Evolutionary conservation across 2,329 filamentous ascomycete species (phyloP).

Genomic region (Sclerotinia spermophila): DNA sequence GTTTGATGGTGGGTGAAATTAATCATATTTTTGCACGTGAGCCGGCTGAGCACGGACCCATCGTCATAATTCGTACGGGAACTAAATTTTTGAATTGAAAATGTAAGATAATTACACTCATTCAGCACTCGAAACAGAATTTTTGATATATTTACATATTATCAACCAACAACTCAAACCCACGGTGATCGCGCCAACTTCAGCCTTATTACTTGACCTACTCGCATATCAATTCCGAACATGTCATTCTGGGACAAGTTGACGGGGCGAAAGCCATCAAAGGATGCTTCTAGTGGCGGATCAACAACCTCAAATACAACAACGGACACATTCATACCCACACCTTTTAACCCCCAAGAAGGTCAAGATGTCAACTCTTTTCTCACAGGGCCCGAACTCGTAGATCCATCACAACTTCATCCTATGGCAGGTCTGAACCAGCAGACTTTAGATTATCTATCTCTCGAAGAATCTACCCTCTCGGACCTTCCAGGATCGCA

Average conservation of each 20-base stretch:
- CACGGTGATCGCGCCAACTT: background rate
- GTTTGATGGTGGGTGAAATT: slow-evolving; percentile 10
- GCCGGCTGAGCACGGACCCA: slow-evolving; percentile 7
- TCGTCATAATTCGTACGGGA: slow-evolving; percentile 3
- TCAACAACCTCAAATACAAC: slow-evolving; percentile 24
- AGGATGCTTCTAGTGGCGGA: slow-evolving; percentile 24
- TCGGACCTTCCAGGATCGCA: slow-evolving; percentile 81
- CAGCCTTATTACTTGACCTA: background rate
- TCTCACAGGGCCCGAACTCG: slow-evolving; percentile 69
- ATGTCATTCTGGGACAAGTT: slow-evolving; percentile 42
- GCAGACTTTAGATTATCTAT: slow-evolving; percentile 91
- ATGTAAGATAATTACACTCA: background rate
- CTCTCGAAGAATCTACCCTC: slow-evolving; percentile 85
- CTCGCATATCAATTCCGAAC: slow-evolving; percentile 17
- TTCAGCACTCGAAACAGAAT: slow-evolving; percentile 1
- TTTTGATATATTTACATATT: slow-evolving; percentile 6
- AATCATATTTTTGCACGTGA: slow-evolving; percentile 4
- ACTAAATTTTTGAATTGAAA: slow-evolving; percentile 18
- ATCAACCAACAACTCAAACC: background rate
- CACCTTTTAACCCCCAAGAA: slow-evolving; percentile 66
- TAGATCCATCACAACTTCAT: slow-evolving; percentile 86
- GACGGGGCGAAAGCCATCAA: slow-evolving; percentile 39
- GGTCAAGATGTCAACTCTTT: slow-evolving; percentile 84
- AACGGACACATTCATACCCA: slow-evolving; percentile 47
- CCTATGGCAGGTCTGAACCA: slow-evolving; percentile 90